Percentiles rank a stretch among this genome's conserved stretches.
Evolutionary conservation across 2,329 filamentous ascomycete species (phyloP).

Genomic region (Botrytis deweyae): DNA sequence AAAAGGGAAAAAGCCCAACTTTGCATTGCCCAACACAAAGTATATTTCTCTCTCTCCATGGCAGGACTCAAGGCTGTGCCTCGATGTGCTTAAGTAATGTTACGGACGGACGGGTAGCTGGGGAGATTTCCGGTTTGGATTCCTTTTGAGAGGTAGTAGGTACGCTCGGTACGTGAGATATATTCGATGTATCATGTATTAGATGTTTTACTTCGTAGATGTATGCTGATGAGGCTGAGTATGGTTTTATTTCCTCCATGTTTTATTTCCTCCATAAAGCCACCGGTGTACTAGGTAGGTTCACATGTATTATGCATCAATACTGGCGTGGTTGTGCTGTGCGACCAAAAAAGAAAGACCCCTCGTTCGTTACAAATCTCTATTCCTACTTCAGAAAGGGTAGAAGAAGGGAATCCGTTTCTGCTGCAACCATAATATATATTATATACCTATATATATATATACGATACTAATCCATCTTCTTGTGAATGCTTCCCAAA

Average conservation of each 20-base stretch:
- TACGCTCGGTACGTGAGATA: background rate
- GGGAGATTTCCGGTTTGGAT: background rate
- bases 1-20: background rate
- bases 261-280: constrained; percentile 1
- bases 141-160: background rate
- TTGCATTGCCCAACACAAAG: background rate
- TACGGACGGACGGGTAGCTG: background rate
- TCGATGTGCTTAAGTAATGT: constrained; percentile 6
- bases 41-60: background rate
- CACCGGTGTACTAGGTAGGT: constrained; percentile 4
- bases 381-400: background rate
- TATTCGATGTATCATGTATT: too few relatives aligned
- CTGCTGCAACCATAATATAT: background rate
- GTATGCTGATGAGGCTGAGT: constrained; percentile 10
- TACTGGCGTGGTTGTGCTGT: background rate
- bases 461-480: background rate
- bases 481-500: background rate
- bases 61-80: constrained; percentile 14
- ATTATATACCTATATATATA: background rate
- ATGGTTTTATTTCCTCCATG: background rate
- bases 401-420: background rate
- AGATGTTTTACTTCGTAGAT: background rate
- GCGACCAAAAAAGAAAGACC: background rate
- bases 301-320: background rate
- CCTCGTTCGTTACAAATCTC: background rate